A percentile compares a stretch with the other conserved stretches of the same genome.
phyloP scores from a whole-genome alignment of 2,329 filamentous ascomycete genomes.

The Pyricularia sp. region DNA sequence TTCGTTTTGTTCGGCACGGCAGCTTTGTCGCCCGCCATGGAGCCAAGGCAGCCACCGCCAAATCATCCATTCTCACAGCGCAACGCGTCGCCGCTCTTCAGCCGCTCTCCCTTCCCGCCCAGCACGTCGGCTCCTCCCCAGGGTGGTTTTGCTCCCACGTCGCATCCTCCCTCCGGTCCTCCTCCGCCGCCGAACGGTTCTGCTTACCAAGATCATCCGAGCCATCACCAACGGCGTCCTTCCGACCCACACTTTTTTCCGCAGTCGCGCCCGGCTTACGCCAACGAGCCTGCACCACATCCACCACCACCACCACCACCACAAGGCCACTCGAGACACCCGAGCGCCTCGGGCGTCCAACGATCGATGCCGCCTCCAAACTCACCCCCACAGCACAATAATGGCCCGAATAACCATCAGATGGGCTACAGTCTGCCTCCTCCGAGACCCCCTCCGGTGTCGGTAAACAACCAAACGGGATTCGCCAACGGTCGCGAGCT shows the following conservation, averaged over 20 bases:
- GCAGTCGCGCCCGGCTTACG: constrained; percentile 18
- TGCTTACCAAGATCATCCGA: constrained; percentile 18
- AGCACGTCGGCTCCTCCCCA: constrained; percentile 11
- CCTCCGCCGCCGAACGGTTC: constrained; percentile 13
- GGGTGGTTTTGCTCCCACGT: constrained; percentile 11
- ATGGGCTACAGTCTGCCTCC: constrained; percentile 35
- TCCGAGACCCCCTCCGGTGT: constrained; percentile 32
- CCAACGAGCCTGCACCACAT: constrained; percentile 19
- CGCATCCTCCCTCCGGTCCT: constrained; percentile 6
- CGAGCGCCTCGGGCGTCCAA: constrained; percentile 34
- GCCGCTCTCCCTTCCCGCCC: constrained; percentile 18
- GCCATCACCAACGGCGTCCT: constrained; percentile 24
- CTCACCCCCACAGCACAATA: constrained; percentile 30
- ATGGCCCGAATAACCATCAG: constrained; percentile 16
- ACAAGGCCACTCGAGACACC: constrained; percentile 29
- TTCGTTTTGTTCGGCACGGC: neutral
- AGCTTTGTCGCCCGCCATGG: constrained; percentile 17
- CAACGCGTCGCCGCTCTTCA: constrained; percentile 22
- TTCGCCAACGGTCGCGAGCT: constrained; percentile 42
- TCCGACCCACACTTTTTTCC: constrained; percentile 34
- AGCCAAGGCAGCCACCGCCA: constrained; percentile 22
- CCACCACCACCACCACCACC: constrained; percentile 13
- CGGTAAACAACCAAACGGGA: constrained; percentile 32
- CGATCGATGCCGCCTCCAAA: constrained; percentile 35
- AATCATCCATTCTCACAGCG: constrained; percentile 22